A percentile compares a stretch with the other conserved stretches of the same genome.
These are phyloP conservation scores for Penicillium roqueforti DNA, from an alignment of 495 filamentous ascomycete species.

Conservation along the genomic window DNA sequence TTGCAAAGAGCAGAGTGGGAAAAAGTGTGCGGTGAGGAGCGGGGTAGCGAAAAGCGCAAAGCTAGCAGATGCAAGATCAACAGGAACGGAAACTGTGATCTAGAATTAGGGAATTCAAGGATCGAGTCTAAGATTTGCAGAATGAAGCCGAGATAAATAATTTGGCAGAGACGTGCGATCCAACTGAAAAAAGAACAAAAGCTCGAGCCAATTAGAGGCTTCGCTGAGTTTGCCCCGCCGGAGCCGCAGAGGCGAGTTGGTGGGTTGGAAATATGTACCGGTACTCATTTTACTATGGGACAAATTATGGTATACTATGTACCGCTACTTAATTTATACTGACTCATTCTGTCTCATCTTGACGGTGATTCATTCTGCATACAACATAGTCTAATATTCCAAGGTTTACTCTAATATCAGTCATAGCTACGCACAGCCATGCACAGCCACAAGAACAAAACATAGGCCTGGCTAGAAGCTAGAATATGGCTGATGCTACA, in stretches of 20 bases:
- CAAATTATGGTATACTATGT: not conserved
- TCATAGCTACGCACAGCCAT: not conserved
- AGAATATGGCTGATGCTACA: not conserved
- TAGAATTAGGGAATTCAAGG: not conserved
- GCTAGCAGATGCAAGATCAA: not conserved
- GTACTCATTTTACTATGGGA: no score
- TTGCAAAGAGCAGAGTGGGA: not conserved
- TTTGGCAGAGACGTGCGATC: slow-evolving; percentile 18
- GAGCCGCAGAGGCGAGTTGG: slow-evolving; percentile 13
- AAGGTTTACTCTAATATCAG: not conserved
- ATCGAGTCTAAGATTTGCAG: not conserved
- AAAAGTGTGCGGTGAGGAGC: slow-evolving; percentile 2
- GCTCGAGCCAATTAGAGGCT: slow-evolving; percentile 21
- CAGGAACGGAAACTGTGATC: not conserved
- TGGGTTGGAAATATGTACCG: slow-evolving; percentile 6
- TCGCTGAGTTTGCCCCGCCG: slow-evolving; percentile 10
- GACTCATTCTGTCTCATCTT: slow-evolving; percentile 32
- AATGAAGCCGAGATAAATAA: slow-evolving; percentile 7
- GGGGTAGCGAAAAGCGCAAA: slow-evolving; percentile 4
- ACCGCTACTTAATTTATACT: slow-evolving; percentile 1
- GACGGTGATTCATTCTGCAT: slow-evolving; percentile 17
- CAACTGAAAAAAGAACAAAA: slow-evolving; percentile 24
- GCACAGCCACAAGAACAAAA: not conserved
- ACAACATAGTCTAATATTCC: no score
- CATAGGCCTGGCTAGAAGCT: not conserved